Conservation (phyloP, 331 rosid genomes). For the Spiraea crenata region DNA sequence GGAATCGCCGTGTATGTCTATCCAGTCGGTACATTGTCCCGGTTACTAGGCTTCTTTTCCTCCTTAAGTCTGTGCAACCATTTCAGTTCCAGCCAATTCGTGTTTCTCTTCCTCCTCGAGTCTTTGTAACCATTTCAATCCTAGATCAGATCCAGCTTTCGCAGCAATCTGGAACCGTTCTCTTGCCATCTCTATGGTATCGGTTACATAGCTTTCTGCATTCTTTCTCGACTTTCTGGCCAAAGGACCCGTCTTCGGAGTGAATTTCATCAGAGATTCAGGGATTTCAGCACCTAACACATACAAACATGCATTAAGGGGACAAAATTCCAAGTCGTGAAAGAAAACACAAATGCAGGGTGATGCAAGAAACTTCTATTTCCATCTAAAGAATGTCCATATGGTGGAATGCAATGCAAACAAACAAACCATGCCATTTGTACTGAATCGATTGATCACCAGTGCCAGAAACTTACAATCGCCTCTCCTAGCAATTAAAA, state of each 20-base stretch:
- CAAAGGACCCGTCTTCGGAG: constrained; percentile 41
- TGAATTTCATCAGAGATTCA: constrained; percentile 49
- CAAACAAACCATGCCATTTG: not conserved
- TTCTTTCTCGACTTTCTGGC: constrained; percentile 41
- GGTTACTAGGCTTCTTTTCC: constrained; percentile 32
- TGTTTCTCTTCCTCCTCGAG: constrained; percentile 76
- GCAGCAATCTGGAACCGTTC: constrained; percentile 78
- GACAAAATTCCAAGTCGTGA: constrained; percentile 3
- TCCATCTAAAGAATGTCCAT: not conserved
- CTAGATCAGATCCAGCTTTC: constrained; percentile 79
- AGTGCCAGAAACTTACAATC: not conserved
- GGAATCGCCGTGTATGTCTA: not conserved
- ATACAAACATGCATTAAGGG: not conserved
- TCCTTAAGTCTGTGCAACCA: constrained; percentile 61
- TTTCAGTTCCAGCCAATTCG: constrained; percentile 34
- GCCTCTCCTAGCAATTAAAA: not conserved
- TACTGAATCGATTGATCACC: not conserved
- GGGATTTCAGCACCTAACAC: constrained; percentile 68
- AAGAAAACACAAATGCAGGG: not conserved
- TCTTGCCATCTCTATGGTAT: constrained; percentile 75
- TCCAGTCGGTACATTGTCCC: not conserved
- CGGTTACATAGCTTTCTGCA: constrained; percentile 32
- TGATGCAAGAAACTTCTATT: not conserved
- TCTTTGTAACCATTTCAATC: constrained; percentile 79
- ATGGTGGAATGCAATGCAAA: not conserved